Percentiles rank a stretch among this genome's conserved stretches.
These are phyloP conservation scores for Boletus eberwhitei DNA, from an alignment of 768 basidiomycete genomes.

Conservation along the genomic window DNA sequence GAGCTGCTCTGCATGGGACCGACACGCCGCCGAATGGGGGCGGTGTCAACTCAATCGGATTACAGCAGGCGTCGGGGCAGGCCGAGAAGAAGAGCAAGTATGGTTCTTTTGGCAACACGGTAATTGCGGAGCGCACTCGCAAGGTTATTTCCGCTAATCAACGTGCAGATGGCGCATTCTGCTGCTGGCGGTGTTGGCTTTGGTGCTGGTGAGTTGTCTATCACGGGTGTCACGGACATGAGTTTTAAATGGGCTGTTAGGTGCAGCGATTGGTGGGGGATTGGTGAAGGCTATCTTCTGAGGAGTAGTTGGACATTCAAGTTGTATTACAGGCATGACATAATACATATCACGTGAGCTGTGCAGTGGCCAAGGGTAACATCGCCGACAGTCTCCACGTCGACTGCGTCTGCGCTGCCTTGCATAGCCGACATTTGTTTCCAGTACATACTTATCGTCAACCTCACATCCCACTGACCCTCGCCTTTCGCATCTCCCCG, in stretches of 20 bases:
- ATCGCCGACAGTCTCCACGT: background rate
- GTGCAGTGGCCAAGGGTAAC: background rate
- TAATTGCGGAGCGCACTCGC: conserved; percentile 25
- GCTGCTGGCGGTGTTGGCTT: conserved; percentile 74
- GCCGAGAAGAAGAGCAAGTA: conserved; percentile 55
- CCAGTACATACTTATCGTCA: conserved; percentile 7
- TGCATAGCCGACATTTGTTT: conserved; percentile 7
- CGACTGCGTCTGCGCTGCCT: conserved; percentile 13
- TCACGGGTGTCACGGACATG: background rate
- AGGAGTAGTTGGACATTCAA: background rate
- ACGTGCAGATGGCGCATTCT: conserved; percentile 49
- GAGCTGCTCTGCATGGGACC: conserved; percentile 34
- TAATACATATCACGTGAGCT: conserved; percentile 27
- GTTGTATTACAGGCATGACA: conserved; percentile 4
- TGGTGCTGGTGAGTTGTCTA: conserved; percentile 55
- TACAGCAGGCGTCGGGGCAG: conserved; percentile 28
- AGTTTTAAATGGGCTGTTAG: conserved; percentile 21
- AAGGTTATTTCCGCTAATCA: conserved; percentile 19
- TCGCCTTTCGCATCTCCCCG: background rate
- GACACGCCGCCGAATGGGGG: conserved; percentile 26
- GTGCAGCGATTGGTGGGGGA: conserved; percentile 51
- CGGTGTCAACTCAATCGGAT: conserved; percentile 30
- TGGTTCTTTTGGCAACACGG: conserved; percentile 56
- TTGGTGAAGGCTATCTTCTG: conserved; percentile 49
- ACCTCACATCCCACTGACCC: background rate